These are phyloP conservation scores for Torulaspora quercuum DNA, from an alignment of 805 yeast genomes.

Conservation along the genomic window DNA sequence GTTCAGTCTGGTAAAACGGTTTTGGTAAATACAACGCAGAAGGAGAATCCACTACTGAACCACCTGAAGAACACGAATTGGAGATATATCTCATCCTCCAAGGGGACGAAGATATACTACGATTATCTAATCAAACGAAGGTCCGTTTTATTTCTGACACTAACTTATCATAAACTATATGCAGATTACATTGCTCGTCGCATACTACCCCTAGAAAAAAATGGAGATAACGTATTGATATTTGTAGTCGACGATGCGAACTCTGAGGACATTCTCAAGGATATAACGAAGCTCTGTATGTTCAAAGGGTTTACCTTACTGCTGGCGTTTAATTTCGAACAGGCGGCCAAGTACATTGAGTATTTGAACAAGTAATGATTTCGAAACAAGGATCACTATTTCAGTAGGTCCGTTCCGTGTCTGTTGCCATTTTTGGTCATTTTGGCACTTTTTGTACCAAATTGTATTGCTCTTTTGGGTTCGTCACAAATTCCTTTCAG, in stretches of 20 bases:
- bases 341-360: slow-evolving; percentile 47
- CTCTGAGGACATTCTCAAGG: slow-evolving; percentile 44
- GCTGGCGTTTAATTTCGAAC: slow-evolving; percentile 47
- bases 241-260: slow-evolving; percentile 65
- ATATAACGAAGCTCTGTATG: slow-evolving; percentile 41
- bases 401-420: slow-evolving; percentile 65
- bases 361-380: slow-evolving; percentile 27
- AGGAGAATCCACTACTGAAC: slow-evolving; percentile 66
- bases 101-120: slow-evolving; percentile 44
- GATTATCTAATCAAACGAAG: slow-evolving; percentile 64
- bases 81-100: slow-evolving; percentile 42
- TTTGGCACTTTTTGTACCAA: slow-evolving; percentile 94
- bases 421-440: slow-evolving; percentile 73
- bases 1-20: slow-evolving; percentile 36
- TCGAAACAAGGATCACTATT: slow-evolving; percentile 4
- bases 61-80: slow-evolving; percentile 52
- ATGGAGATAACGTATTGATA: slow-evolving; percentile 51
- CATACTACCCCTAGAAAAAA: slow-evolving; percentile 42
- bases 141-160: slow-evolving; percentile 57
- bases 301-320: slow-evolving; percentile 42
- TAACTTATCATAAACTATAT: slow-evolving; percentile 70
- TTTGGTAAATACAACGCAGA: slow-evolving; percentile 61
- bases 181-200: slow-evolving; percentile 70
- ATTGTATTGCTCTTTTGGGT: slow-evolving; percentile 91
- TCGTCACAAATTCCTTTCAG: slow-evolving; percentile 62